Evolutionary conservation across 2,329 filamentous ascomycete genomes (phyloP).

Genomic region (Penicillium sp.): DNA sequence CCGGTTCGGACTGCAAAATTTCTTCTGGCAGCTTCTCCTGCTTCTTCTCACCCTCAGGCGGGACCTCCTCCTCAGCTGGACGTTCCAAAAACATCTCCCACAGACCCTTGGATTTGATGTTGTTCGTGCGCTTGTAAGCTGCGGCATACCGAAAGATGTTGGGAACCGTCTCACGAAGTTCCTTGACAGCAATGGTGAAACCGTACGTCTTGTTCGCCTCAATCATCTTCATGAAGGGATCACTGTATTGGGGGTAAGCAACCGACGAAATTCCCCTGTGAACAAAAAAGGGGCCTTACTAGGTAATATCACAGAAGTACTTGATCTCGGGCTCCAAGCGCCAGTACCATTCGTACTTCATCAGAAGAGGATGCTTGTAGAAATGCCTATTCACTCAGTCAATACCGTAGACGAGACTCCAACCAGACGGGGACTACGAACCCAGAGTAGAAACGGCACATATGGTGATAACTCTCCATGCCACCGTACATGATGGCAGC

Average conservation of each 20-base stretch:
- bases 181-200: constrained; percentile 98
- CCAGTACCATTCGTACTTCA: constrained; percentile 99
- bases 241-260: constrained; percentile 50
- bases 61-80: constrained; percentile 47
- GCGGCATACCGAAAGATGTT: constrained; percentile 99
- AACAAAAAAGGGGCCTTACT: constrained; percentile 55
- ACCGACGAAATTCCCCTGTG: neutral
- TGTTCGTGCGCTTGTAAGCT: constrained; percentile 90
- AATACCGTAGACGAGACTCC: constrained; percentile 4
- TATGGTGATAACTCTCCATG: constrained; percentile 97
- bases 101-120: constrained; percentile 82
- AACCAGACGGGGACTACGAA: constrained; percentile 47
- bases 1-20: constrained; percentile 72
- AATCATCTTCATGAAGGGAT: constrained; percentile 94
- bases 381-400: constrained; percentile 64
- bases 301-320: constrained; percentile 99
- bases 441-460: constrained; percentile 99
- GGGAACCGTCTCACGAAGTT: constrained; percentile 93
- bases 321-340: constrained; percentile 98
- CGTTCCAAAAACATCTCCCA: constrained; percentile 98
- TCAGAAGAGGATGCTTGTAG: constrained; percentile 90
- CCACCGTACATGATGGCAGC: constrained; percentile 98
- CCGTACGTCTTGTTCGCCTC: constrained; percentile 95
- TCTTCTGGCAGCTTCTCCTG: constrained; percentile 75
- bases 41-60: constrained; percentile 60